phyloP scores from a whole-genome alignment of 129 eudicot species.

The Centrapalus pauciflorus region DNA sequence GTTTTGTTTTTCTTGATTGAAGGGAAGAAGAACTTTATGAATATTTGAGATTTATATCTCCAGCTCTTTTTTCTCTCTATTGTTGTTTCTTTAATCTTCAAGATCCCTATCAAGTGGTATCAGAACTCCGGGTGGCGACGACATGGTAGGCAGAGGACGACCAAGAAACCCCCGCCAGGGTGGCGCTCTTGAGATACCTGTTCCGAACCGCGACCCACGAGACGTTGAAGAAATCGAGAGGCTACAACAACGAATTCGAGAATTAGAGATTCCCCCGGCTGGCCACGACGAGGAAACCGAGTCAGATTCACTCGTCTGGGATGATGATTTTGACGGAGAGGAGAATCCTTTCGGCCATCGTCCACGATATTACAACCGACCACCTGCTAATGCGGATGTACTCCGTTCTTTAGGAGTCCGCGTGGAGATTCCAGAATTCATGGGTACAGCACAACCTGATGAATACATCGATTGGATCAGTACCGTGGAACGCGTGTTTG shows the following conservation, averaged over 20 bases:
- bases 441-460: slow-evolving; percentile 14
- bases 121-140: neutral
- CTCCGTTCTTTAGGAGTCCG: slow-evolving; percentile 1
- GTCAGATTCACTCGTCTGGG: neutral
- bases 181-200: neutral
- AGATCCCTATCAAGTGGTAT: slow-evolving; percentile 20
- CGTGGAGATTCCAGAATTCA: slow-evolving; percentile 9
- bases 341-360: slow-evolving; percentile 7
- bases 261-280: neutral
- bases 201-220: neutral
- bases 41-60: too few species aligned
- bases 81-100: too few species aligned
- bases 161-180: neutral
- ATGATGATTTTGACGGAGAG: neutral
- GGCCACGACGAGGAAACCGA: neutral
- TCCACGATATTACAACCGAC: neutral
- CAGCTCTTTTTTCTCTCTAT: too few species aligned
- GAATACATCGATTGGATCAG: slow-evolving; percentile 19
- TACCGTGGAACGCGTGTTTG: slow-evolving; percentile 19
- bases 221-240: neutral
- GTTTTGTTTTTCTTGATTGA: too few species aligned
- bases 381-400: neutral
- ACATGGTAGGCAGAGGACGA: slow-evolving; percentile 4
- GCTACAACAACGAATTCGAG: slow-evolving; percentile 5
- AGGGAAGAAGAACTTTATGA: too few species aligned